Percentiles rank a stretch among this genome's conserved stretches.
Evolutionary conservation across 108 stramenopile genomes (phyloP).

Genomic region (Skeletonema tropicum): DNA sequence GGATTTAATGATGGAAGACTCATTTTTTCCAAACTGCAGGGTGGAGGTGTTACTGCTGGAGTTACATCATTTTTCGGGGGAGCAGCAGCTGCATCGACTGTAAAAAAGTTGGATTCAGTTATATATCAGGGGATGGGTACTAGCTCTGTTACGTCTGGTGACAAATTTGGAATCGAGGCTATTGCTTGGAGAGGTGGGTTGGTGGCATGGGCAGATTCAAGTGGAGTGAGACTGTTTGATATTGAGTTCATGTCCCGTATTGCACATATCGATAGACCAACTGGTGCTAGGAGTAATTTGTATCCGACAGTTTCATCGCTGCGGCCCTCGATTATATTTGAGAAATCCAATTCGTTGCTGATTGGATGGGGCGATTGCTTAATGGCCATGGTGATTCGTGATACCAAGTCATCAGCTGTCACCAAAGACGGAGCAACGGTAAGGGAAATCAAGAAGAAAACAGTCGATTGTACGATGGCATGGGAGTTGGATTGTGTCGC

Average conservation of each 20-base stretch:
- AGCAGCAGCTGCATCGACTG: conserved; percentile 16
- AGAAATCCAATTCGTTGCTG: conserved; percentile 59
- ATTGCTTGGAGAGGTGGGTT: conserved; percentile 77
- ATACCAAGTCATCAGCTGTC: conserved; percentile 15
- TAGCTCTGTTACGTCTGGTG: conserved; percentile 8
- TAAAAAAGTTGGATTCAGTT: conserved; percentile 40
- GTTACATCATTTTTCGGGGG: conserved; percentile 38
- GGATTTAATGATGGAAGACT: conserved; percentile 78
- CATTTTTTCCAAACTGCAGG: conserved; percentile 63
- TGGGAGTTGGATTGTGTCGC: conserved; percentile 90
- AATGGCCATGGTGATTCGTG: conserved; percentile 64
- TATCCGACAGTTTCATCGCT: conserved; percentile 67
- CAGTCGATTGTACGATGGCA: conserved; percentile 80
- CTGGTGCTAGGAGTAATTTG: conserved; percentile 70
- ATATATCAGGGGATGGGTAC: conserved; percentile 44
- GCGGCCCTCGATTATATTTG: conserved; percentile 62
- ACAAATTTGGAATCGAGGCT: conserved; percentile 62
- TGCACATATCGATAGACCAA: conserved; percentile 84
- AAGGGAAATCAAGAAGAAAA: conserved; percentile 30
- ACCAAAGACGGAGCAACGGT: conserved; percentile 19
- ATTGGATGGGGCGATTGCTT: conserved; percentile 90
- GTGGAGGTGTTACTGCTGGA: conserved; percentile 21
- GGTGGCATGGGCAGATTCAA: conserved; percentile 82
- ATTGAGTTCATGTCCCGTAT: conserved; percentile 69
- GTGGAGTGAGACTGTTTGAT: conserved; percentile 78